These are phyloP conservation scores for Hericium erinaceus DNA, from an alignment of 768 basidiomycete species.

Conservation along the genomic window DNA sequence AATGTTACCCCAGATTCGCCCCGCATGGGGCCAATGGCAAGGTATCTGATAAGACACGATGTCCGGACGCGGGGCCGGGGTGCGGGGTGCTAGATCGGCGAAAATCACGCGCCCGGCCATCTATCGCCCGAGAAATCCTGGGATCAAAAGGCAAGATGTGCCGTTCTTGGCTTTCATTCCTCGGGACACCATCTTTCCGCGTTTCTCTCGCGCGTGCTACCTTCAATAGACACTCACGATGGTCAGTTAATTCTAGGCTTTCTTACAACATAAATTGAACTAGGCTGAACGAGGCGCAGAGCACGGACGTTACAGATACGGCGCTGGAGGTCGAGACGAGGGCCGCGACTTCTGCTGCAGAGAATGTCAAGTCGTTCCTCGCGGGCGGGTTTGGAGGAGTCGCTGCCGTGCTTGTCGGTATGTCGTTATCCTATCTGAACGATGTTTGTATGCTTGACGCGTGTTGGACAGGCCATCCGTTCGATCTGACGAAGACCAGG, in stretches of 20 bases:
- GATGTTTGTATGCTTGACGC: not conserved
- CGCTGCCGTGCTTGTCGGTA: constrained; percentile 83
- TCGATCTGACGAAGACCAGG: constrained; percentile 94
- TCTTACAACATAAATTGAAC: too few species aligned
- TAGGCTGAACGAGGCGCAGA: not conserved
- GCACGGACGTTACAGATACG: constrained; percentile 1
- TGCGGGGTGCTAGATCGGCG: not conserved
- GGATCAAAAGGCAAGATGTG: not conserved
- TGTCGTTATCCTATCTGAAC: constrained; percentile 22
- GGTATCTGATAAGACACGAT: not conserved
- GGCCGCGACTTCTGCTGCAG: constrained; percentile 20
- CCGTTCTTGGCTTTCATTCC: not conserved
- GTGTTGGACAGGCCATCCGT: constrained; percentile 74
- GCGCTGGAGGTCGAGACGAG: not conserved
- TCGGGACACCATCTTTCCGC: not conserved
- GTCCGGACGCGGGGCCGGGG: not conserved
- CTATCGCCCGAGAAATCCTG: not conserved
- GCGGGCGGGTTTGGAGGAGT: constrained; percentile 91
- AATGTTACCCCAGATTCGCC: too few species aligned
- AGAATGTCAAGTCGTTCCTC: constrained; percentile 74
- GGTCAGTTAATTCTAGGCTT: not conserved
- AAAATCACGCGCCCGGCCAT: not conserved
- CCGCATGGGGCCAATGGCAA: too few species aligned
- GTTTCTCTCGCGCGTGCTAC: not conserved
- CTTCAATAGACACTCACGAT: not conserved